Evolutionary conservation across 768 basidiomycete genomes (phyloP).

Genomic region (Leucosporidium creatinivorum): DNA sequence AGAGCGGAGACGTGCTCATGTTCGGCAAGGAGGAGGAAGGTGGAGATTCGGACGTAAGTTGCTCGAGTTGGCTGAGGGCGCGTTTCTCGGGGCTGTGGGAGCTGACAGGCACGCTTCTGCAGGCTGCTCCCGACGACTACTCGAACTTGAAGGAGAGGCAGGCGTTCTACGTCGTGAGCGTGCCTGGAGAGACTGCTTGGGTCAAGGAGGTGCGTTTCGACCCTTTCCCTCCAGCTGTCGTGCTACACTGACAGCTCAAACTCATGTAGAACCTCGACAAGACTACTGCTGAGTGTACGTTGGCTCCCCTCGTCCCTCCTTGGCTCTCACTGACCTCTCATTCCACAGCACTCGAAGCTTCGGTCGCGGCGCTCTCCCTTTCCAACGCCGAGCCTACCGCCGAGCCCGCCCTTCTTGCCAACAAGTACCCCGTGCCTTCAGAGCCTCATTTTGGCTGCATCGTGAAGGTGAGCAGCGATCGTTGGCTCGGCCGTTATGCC

Average conservation of each 20-base stretch:
- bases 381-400: neutral
- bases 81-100: neutral
- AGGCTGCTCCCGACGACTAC: slow-evolving; percentile 35
- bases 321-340: neutral
- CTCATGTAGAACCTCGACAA: slow-evolving; percentile 15
- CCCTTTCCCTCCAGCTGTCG: neutral
- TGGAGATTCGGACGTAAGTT: slow-evolving; percentile 4
- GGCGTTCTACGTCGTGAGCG: slow-evolving; percentile 34
- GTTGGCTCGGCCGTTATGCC: neutral
- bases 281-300: slow-evolving; percentile 2
- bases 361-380: slow-evolving; percentile 9
- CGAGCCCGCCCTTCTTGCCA: neutral
- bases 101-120: neutral
- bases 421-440: slow-evolving; percentile 27
- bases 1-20: slow-evolving; percentile 7
- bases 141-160: slow-evolving; percentile 35
- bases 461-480: slow-evolving; percentile 21
- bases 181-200: slow-evolving; percentile 38
- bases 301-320: too few species aligned
- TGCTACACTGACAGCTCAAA: neutral
- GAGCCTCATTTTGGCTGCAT: slow-evolving; percentile 29
- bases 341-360: slow-evolving; percentile 14
- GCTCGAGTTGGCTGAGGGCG: neutral
- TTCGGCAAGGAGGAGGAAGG: slow-evolving; percentile 20
- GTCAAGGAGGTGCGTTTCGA: slow-evolving; percentile 19